phyloP scores from a whole-genome alignment of 495 filamentous ascomycete species.

The Penicillium dipodomyicola region DNA sequence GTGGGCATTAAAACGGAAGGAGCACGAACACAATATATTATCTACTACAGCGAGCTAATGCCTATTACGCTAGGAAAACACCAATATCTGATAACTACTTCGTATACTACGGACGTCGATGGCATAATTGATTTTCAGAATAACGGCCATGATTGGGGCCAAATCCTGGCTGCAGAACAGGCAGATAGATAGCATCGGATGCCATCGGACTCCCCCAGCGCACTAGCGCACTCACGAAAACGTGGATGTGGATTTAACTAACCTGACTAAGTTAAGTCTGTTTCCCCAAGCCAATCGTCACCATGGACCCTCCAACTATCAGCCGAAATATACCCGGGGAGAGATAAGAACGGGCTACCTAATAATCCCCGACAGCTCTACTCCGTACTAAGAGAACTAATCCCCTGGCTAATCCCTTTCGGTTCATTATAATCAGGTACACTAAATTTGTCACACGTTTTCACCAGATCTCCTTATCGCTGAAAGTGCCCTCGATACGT shows the following conservation, averaged over 20 bases:
- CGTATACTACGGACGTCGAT: neutral
- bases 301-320: too few species aligned
- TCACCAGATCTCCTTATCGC: neutral
- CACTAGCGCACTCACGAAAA: neutral
- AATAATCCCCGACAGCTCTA: neutral
- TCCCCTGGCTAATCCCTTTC: neutral
- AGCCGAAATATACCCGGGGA: too few species aligned
- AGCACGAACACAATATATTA: constrained; percentile 17
- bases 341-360: neutral
- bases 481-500: neutral
- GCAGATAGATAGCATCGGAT: too few species aligned
- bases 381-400: neutral
- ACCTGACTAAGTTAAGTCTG: neutral
- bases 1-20: constrained; percentile 15
- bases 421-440: neutral
- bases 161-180: neutral
- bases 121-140: neutral
- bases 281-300: neutral
- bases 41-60: constrained; percentile 13
- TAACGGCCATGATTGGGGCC: neutral
- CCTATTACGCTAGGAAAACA: constrained; percentile 20
- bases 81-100: neutral
- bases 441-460: neutral
- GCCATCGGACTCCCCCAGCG: neutral
- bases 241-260: neutral